These are phyloP conservation scores for Byssochlamys sp. DNA, from an alignment of 2,329 filamentous ascomycete genomes.

Conservation along the genomic window DNA sequence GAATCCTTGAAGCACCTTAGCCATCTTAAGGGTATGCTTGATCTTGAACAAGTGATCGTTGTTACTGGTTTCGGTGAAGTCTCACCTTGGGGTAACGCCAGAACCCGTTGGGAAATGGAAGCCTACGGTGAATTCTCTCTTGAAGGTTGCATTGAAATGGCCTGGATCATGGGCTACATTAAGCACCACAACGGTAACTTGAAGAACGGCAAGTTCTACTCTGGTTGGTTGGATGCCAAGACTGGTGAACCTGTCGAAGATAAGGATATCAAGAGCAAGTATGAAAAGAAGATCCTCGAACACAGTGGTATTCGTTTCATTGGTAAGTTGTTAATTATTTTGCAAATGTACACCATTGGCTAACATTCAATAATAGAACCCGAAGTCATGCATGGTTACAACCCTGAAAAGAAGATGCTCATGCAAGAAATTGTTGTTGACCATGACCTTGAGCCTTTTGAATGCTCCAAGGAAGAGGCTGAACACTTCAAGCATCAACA, in stretches of 20 bases:
- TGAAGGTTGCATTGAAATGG: constrained; percentile 97
- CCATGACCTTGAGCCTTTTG: constrained; percentile 93
- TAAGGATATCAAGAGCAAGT: constrained; percentile 94
- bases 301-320: constrained; percentile 96
- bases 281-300: constrained; percentile 91
- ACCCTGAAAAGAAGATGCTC: constrained; percentile 96
- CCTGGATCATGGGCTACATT: constrained; percentile 99
- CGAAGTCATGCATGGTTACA: constrained; percentile 94
- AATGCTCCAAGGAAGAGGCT: constrained; percentile 91
- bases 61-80: constrained; percentile 94
- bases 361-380: too few relatives aligned
- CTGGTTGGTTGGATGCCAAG: constrained; percentile 92
- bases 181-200: constrained; percentile 94
- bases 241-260: constrained; percentile 91
- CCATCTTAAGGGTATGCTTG: constrained; percentile 91
- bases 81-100: constrained; percentile 88
- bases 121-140: constrained; percentile 92
- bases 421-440: constrained; percentile 96
- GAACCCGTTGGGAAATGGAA: constrained; percentile 99
- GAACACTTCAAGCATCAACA: constrained; percentile 96
- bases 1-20: constrained; percentile 88
- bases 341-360: too few relatives aligned
- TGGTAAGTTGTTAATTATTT: too few relatives aligned
- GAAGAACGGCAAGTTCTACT: constrained; percentile 93
- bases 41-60: constrained; percentile 94